phyloP scores from a whole-genome alignment of 164 flowering plant genomes.

The Chimonanthus praecox region DNA sequence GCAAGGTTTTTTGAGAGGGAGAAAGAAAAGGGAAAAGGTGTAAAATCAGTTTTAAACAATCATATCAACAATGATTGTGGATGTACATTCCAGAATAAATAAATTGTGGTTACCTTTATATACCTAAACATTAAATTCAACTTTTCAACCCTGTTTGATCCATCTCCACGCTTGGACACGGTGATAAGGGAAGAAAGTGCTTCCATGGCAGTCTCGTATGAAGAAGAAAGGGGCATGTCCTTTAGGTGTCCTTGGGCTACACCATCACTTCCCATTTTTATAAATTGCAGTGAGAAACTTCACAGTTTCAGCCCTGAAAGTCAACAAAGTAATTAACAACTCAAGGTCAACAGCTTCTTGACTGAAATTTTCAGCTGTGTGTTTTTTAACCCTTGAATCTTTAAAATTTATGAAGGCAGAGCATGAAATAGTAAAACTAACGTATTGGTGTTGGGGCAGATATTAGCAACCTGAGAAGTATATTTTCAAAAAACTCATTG shows the following conservation, averaged over 20 bases:
- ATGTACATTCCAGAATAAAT: not conserved
- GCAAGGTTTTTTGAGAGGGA: not conserved
- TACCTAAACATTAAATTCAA: slow-evolving; percentile 63
- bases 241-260: slow-evolving; percentile 14
- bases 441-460: no score
- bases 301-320: slow-evolving; percentile 26
- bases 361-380: not conserved
- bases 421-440: not conserved
- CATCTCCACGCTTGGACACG: slow-evolving; percentile 49
- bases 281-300: slow-evolving; percentile 24
- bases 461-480: no score
- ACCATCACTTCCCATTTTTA: slow-evolving; percentile 30
- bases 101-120: slow-evolving; percentile 48
- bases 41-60: no score
- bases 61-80: not conserved
- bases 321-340: not conserved
- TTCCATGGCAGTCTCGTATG: slow-evolving; percentile 87
- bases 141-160: slow-evolving; percentile 34
- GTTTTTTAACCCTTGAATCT: not conserved
- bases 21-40: no score
- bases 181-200: slow-evolving; percentile 84
- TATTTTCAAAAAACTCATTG: no score
- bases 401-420: not conserved
- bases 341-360: not conserved
- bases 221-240: slow-evolving; percentile 26